Conservation (phyloP, 176 grass and related monocot species). For the Cocos nucifera region DNA sequence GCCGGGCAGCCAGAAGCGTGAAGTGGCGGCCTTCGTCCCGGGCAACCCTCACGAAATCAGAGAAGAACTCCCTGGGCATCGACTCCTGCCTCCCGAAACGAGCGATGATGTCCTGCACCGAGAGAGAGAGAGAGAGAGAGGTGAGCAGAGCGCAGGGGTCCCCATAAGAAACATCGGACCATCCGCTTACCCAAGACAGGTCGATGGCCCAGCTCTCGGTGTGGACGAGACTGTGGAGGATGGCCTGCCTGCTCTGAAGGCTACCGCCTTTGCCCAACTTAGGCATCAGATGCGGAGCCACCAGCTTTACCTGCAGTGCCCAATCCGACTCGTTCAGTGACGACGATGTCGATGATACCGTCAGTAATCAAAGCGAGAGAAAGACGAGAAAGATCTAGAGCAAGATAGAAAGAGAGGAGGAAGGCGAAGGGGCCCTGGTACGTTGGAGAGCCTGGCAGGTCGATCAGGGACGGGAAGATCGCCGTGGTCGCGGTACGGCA, state of each 20-base stretch:
- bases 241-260: constrained; percentile 64
- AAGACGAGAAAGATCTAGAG: too few species aligned
- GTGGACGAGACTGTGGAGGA: constrained; percentile 84
- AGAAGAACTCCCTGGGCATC: constrained; percentile 47
- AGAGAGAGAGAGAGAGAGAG: background rate
- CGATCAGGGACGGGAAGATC: constrained; percentile 33
- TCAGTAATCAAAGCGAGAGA: background rate
- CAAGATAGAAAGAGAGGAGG: too few species aligned
- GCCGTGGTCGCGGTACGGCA: constrained; percentile 30
- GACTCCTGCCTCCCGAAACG: constrained; percentile 40
- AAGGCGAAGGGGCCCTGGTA: too few species aligned
- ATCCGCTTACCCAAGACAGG: constrained; percentile 43
- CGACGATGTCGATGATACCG: background rate
- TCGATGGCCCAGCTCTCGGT: constrained; percentile 97
- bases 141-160: background rate
- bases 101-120: constrained; percentile 58
- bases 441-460: constrained; percentile 45
- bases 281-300: constrained; percentile 40
- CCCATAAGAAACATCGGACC: background rate
- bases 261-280: constrained; percentile 77
- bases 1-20: constrained; percentile 23
- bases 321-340: background rate
- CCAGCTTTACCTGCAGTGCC: constrained; percentile 23
- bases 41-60: constrained; percentile 63
- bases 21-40: constrained; percentile 74